Conservation (phyloP, 2,329 filamentous ascomycete species). For the Samsoniella hepiali region DNA sequence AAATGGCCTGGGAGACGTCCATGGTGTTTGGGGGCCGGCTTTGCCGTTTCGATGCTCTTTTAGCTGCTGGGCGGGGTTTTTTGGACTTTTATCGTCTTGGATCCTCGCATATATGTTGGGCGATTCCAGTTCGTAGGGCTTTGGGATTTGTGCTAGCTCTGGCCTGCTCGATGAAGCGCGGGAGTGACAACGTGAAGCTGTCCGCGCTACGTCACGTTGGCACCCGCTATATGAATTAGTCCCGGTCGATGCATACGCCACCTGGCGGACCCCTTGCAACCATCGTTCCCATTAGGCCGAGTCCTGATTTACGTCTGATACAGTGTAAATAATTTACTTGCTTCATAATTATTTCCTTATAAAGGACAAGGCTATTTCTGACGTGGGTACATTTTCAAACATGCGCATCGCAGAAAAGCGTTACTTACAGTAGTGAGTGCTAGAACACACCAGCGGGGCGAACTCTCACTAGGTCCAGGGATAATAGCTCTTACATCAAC, state of each 20-base stretch:
- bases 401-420: neutral
- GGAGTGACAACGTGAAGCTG: constrained; percentile 6
- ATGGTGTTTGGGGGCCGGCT: constrained; percentile 45
- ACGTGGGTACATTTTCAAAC: neutral
- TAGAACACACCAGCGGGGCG: constrained; percentile 1
- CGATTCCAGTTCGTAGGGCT: neutral
- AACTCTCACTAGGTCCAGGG: constrained; percentile 2
- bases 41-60: neutral
- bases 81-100: neutral
- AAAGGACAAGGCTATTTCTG: neutral
- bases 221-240: constrained; percentile 19
- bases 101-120: neutral
- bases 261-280: neutral
- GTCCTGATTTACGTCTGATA: neutral
- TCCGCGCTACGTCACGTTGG: constrained; percentile 13
- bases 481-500: constrained; percentile 19
- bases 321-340: neutral
- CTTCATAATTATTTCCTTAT: neutral
- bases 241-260: constrained; percentile 17
- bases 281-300: neutral
- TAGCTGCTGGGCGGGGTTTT: neutral
- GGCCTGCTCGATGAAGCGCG: neutral
- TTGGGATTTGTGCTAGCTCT: neutral
- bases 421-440: neutral
- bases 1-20: constrained; percentile 91